Percentiles rank a stretch among this genome's conserved stretches.
phyloP scores from a whole-genome alignment of 2,329 filamentous ascomycete genomes.

The Neonectria hederae region DNA sequence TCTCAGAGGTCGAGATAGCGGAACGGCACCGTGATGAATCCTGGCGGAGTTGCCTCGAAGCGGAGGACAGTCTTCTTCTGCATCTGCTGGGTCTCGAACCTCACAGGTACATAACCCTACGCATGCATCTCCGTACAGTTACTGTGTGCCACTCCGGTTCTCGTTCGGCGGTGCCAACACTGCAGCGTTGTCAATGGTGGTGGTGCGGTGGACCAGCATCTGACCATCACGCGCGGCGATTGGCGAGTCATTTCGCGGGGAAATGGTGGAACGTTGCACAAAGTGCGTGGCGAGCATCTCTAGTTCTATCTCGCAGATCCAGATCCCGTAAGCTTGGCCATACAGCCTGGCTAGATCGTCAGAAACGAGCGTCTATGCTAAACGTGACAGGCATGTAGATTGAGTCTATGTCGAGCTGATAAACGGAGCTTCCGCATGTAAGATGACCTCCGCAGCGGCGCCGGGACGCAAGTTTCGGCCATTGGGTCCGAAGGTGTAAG shows the following conservation, averaged over 20 bases:
- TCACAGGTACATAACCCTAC: constrained; percentile 1
- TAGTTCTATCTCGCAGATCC: constrained; percentile 1
- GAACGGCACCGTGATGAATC: constrained; percentile 12
- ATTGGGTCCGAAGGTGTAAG: background rate
- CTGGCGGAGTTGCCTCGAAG: constrained; percentile 5
- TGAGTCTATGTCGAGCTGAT: background rate
- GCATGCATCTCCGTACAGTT: background rate
- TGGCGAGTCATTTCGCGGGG: constrained; percentile 33
- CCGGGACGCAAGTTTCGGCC: background rate
- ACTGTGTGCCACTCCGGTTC: background rate
- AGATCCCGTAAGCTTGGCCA: background rate
- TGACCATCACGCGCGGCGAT: constrained; percentile 36
- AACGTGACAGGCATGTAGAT: constrained; percentile 1
- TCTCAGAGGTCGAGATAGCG: background rate
- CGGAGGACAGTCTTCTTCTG: constrained; percentile 2
- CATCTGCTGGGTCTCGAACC: background rate
- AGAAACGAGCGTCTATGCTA: background rate
- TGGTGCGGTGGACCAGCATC: constrained; percentile 30
- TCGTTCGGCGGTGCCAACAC: background rate
- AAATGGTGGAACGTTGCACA: background rate
- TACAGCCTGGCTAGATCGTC: background rate
- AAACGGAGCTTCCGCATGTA: constrained; percentile 16
- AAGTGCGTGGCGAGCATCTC: background rate
- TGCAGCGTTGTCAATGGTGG: constrained; percentile 1
- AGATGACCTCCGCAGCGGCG: background rate